These are phyloP conservation scores for Cinnamomum chago DNA, from an alignment of 164 flowering plant genomes.

Conservation along the genomic window DNA sequence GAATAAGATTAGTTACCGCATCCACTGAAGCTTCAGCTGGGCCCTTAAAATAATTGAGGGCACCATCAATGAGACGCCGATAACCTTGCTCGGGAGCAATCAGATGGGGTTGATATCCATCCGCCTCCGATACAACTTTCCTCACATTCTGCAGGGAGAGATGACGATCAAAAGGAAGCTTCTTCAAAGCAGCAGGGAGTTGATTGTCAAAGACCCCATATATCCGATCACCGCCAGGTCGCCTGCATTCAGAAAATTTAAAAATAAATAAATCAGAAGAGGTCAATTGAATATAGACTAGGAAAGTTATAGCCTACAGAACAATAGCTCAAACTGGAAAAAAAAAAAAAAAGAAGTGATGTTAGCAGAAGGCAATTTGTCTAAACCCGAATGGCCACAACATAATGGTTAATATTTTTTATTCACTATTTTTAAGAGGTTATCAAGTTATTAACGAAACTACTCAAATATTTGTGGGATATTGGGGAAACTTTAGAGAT, in stretches of 20 bases:
- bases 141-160: constrained; percentile 75
- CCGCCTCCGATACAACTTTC: constrained; percentile 81
- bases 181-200: constrained; percentile 76
- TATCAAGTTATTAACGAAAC: too few species aligned
- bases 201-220: constrained; percentile 74
- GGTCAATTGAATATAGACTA: too few species aligned
- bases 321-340: too few species aligned
- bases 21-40: constrained; percentile 78
- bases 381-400: too few species aligned
- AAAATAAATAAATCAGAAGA: background rate
- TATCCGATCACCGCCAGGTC: constrained; percentile 83
- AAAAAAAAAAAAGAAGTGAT: too few species aligned
- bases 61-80: constrained; percentile 66
- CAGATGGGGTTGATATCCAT: constrained; percentile 90
- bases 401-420: too few species aligned
- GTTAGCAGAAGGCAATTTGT: too few species aligned
- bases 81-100: constrained; percentile 90
- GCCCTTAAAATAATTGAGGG: constrained; percentile 51
- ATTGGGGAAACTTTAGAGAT: too few species aligned
- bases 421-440: too few species aligned
- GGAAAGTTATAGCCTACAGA: too few species aligned
- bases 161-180: constrained; percentile 82
- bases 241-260: constrained; percentile 35
- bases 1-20: constrained; percentile 37
- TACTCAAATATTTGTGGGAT: too few species aligned